Evolutionary conservation across 148 eudicot genomes (phyloP).

Genomic region (Silene latifolia): DNA sequence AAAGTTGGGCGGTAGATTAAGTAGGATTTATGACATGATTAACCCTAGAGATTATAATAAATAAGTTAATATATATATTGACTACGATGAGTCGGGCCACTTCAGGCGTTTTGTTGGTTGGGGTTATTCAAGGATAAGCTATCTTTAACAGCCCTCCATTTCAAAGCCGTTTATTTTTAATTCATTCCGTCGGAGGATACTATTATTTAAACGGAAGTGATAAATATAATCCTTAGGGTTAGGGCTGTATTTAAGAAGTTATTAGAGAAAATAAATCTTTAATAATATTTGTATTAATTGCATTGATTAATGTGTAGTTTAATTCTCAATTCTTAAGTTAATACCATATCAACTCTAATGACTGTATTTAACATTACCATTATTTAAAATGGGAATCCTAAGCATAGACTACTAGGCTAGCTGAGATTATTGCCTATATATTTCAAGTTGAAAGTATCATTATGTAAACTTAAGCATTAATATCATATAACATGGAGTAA

Average conservation of each 20-base stretch:
- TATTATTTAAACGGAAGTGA: background rate
- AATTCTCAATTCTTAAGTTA: too few relatives aligned
- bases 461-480: background rate
- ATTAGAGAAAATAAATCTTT: too few relatives aligned
- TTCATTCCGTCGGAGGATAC: background rate
- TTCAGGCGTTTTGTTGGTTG: slow-evolving; percentile 14
- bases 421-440: slow-evolving; percentile 2
- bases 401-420: slow-evolving; percentile 1
- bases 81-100: slow-evolving; percentile 18
- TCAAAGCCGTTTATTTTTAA: background rate
- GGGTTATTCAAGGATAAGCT: background rate
- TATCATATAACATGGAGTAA: background rate
- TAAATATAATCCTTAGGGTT: too few relatives aligned
- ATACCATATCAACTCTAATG: too few relatives aligned
- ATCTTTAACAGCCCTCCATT: slow-evolving; percentile 10
- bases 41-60: background rate
- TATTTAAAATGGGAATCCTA: background rate
- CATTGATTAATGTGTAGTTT: too few relatives aligned
- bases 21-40: slow-evolving; percentile 25
- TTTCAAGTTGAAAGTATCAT: background rate
- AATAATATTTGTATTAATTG: too few relatives aligned
- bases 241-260: too few relatives aligned
- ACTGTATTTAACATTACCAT: too few relatives aligned
- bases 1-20: slow-evolving; percentile 31
- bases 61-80: background rate